phyloP scores from a whole-genome alignment of 306 rosid genomes.

The Bauhinia variegata region DNA sequence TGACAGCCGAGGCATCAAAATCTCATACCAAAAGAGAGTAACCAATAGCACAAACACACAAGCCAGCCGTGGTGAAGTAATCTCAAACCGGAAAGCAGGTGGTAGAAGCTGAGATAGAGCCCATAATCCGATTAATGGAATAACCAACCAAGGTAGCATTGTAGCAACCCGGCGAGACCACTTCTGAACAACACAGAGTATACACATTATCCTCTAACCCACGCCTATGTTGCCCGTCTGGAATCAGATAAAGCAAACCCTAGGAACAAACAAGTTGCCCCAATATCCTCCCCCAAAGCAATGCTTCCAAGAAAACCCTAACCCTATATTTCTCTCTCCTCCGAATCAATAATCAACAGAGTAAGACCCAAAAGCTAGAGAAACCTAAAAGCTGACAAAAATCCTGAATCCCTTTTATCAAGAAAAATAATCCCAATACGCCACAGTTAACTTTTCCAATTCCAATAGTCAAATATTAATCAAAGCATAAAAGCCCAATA shows the following conservation, averaged over 20 bases:
- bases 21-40: conserved; percentile 98
- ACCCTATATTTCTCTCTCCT: conserved; percentile 38
- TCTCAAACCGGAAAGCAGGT: conserved; percentile 92
- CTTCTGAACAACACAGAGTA: conserved; percentile 99
- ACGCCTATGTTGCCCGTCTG: conserved; percentile 60
- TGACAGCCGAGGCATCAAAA: conserved; percentile 96
- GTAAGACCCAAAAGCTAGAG: conserved; percentile 44
- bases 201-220: conserved; percentile 97
- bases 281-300: conserved; percentile 32
- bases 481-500: conserved; percentile 9
- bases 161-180: conserved; percentile 99
- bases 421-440: conserved; percentile 35
- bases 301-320: conserved; percentile 62
- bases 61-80: conserved; percentile 91
- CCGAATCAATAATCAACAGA: conserved; percentile 45
- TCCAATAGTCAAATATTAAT: conserved; percentile 28
- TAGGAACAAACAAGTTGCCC: conserved; percentile 38
- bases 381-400: conserved; percentile 70
- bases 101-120: conserved; percentile 98
- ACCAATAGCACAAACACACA: conserved; percentile 91
- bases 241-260: conserved; percentile 53
- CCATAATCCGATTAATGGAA: conserved; percentile 94
- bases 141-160: conserved; percentile 98
- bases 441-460: conserved; percentile 33
- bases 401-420: conserved; percentile 37